phyloP scores from a whole-genome alignment of 805 yeast species.

The Saturnispora besseyi region DNA sequence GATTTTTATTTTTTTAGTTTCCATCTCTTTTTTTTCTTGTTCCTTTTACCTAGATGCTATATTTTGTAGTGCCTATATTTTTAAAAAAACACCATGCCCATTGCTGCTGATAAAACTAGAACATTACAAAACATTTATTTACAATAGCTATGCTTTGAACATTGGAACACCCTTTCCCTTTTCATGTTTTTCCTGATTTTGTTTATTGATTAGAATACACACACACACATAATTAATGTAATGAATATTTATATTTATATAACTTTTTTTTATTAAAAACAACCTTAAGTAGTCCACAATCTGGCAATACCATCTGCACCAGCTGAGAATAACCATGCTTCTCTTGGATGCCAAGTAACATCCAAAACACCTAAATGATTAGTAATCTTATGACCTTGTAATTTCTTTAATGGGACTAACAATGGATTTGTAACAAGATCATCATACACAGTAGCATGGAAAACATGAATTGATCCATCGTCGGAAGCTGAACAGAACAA shows the following conservation, averaged over 20 bases:
- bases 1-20: neutral
- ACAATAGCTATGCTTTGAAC: no score
- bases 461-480: slow-evolving; percentile 86
- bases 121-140: no score
- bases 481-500: slow-evolving; percentile 92
- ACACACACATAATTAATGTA: neutral
- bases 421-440: slow-evolving; percentile 92
- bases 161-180: neutral
- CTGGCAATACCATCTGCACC: slow-evolving; percentile 97
- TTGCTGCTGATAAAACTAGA: no score
- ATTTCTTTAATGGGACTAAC: slow-evolving; percentile 89
- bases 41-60: no score
- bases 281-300: slow-evolving; percentile 76
- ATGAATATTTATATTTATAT: neutral
- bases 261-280: no score
- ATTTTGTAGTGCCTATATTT: no score
- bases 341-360: slow-evolving; percentile 92
- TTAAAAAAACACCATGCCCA: no score
- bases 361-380: slow-evolving; percentile 80
- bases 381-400: slow-evolving; percentile 78
- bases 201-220: neutral
- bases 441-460: slow-evolving; percentile 95
- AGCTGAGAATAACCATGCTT: slow-evolving; percentile 95
- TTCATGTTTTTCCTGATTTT: neutral
- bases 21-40: no score